A percentile compares a stretch with the other conserved stretches of the same genome.
These are phyloP conservation scores for Pyricularia sp. DNA, from an alignment of 2,329 filamentous ascomycete genomes.

Conservation along the genomic window DNA sequence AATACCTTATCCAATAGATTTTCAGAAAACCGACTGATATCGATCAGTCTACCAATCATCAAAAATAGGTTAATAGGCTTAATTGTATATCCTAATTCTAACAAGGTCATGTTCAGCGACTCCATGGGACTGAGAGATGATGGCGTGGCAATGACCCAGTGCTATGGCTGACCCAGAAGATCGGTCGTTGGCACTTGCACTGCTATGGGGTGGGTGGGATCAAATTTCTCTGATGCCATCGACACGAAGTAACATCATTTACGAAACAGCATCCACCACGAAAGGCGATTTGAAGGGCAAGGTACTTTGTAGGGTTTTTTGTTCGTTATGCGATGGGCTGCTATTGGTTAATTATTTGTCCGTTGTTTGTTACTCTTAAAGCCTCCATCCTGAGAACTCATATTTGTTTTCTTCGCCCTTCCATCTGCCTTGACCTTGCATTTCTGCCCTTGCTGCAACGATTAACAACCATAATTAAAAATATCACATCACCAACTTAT, in stretches of 20 bases:
- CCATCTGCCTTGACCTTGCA: no score
- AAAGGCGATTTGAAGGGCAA: no score
- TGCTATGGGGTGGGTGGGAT: neutral
- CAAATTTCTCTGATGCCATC: neutral
- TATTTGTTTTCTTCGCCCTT: no score
- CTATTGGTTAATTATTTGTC: no score
- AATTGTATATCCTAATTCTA: neutral
- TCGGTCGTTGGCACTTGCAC: neutral
- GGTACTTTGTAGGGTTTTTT: no score
- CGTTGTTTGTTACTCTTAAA: no score
- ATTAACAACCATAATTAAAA: no score
- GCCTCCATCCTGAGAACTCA: no score
- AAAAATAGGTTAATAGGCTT: neutral
- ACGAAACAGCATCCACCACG: no score
- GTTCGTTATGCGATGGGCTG: no score
- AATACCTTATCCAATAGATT: no score
- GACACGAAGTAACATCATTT: neutral
- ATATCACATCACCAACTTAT: neutral
- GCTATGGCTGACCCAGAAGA: neutral
- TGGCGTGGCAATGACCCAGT: neutral
- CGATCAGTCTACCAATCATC: neutral
- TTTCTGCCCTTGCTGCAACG: no score
- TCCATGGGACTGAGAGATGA: neutral
- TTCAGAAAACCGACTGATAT: neutral
- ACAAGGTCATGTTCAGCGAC: neutral